Evolutionary conservation across 306 rosid genomes (phyloP).

Genomic region (Lotus japonicus): DNA sequence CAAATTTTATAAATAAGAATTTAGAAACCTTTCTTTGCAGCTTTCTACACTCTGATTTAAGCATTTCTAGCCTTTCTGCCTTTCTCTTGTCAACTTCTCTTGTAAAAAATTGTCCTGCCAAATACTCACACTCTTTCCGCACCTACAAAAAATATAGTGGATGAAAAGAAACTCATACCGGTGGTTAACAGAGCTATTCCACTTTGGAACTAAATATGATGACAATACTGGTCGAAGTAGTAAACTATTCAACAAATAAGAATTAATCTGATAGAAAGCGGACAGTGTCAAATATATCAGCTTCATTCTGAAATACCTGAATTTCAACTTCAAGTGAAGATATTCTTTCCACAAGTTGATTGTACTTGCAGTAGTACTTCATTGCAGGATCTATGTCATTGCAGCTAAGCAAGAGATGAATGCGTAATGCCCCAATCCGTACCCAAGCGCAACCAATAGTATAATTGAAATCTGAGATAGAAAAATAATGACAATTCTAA

Average conservation of each 20-base stretch:
- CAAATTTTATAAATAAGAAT: slow-evolving; percentile 9
- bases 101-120: slow-evolving; percentile 52
- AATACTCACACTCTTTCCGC: slow-evolving; percentile 62
- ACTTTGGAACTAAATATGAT: background rate
- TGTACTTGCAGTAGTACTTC: slow-evolving; percentile 65
- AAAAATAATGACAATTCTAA: background rate
- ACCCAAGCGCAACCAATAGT: slow-evolving; percentile 69
- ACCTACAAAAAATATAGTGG: slow-evolving; percentile 41
- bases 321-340: slow-evolving; percentile 66
- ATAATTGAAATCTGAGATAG: slow-evolving; percentile 35
- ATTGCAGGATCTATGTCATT: slow-evolving; percentile 73
- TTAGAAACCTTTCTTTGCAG: slow-evolving; percentile 62
- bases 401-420: slow-evolving; percentile 66
- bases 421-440: slow-evolving; percentile 62
- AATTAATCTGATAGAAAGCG: background rate
- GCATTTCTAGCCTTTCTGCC: slow-evolving; percentile 36
- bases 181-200: background rate
- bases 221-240: background rate
- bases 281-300: background rate
- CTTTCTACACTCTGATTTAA: slow-evolving; percentile 35
- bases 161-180: background rate
- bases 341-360: slow-evolving; percentile 52
- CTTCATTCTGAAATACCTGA: slow-evolving; percentile 45
- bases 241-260: background rate
- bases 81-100: slow-evolving; percentile 53